Percentiles rank a stretch among this genome's conserved stretches.
These are phyloP conservation scores for Moesziomyces antarcticus DNA, from an alignment of 1,284 basidiomycete genomes.

Conservation along the genomic window DNA sequence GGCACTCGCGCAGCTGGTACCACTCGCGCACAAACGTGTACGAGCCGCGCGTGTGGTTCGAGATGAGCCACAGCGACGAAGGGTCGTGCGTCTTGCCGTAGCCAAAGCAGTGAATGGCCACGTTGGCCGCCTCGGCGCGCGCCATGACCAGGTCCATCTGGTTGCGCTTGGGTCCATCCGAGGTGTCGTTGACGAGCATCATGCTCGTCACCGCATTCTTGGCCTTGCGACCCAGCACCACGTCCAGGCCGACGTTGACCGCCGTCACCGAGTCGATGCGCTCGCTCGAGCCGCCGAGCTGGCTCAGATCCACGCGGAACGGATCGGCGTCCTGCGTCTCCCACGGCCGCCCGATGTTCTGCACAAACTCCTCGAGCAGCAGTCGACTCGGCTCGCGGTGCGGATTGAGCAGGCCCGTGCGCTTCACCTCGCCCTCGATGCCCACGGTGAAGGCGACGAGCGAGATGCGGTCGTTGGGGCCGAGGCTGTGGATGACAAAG, in stretches of 20 bases:
- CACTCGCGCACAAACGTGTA: constrained; percentile 75
- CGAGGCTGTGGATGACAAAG: constrained; percentile 58
- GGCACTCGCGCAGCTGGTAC: constrained; percentile 62
- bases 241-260: constrained; percentile 74
- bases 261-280: constrained; percentile 61
- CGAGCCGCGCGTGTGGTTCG: constrained; percentile 94
- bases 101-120: constrained; percentile 95
- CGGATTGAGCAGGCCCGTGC: constrained; percentile 56
- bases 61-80: constrained; percentile 97
- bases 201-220: constrained; percentile 90
- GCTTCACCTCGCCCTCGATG: constrained; percentile 53
- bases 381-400: constrained; percentile 39
- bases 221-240: constrained; percentile 89
- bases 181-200: constrained; percentile 89
- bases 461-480: constrained; percentile 57
- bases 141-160: constrained; percentile 98
- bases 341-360: constrained; percentile 57
- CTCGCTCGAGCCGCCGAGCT: constrained; percentile 56
- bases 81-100: constrained; percentile 97
- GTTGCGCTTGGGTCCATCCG: constrained; percentile 89
- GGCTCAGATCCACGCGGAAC: constrained; percentile 54
- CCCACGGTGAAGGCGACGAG: constrained; percentile 58
- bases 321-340: constrained; percentile 47
- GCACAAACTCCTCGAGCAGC: constrained; percentile 51
- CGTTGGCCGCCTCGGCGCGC: constrained; percentile 91